These are phyloP conservation scores for rapeseed (Brassica napus) DNA, from an alignment of 345 rosid species.

Conservation along the genomic window DNA sequence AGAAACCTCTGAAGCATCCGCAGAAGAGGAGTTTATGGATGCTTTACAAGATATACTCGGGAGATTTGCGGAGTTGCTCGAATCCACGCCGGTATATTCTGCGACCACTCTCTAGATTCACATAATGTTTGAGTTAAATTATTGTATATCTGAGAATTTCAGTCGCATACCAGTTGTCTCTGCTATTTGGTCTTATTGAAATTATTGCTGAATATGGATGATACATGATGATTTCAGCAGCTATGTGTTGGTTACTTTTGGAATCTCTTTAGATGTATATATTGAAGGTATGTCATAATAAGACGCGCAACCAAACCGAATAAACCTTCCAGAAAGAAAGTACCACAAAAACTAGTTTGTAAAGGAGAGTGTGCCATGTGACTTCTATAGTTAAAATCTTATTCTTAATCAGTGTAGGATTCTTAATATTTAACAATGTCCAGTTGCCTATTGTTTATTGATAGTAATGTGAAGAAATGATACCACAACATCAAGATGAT, in stretches of 20 bases:
- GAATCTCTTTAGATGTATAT: neutral
- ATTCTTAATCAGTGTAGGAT: neutral
- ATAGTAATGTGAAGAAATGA: neutral
- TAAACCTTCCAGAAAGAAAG: neutral
- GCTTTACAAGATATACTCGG: slow-evolving; percentile 51
- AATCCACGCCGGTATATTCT: slow-evolving; percentile 58
- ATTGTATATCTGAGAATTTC: slow-evolving; percentile 23
- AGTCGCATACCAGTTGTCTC: neutral
- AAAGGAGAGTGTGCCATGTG: neutral
- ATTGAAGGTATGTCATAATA: neutral
- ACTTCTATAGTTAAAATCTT: neutral
- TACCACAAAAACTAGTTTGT: neutral
- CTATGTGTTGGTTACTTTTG: neutral
- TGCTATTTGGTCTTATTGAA: neutral
- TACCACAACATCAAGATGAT: slow-evolving; percentile 12
- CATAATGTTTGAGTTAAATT: neutral
- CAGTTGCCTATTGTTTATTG: neutral
- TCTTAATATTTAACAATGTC: neutral
- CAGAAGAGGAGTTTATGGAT: slow-evolving; percentile 32
- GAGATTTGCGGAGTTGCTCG: slow-evolving; percentile 64
- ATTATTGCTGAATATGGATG: slow-evolving; percentile 6
- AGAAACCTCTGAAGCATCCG: slow-evolving; percentile 1
- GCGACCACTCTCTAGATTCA: slow-evolving; percentile 34
- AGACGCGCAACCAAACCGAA: neutral
- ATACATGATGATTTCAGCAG: neutral